phyloP scores from a whole-genome alignment of 2,329 filamentous ascomycete genomes.

The Penicillium sp. region DNA sequence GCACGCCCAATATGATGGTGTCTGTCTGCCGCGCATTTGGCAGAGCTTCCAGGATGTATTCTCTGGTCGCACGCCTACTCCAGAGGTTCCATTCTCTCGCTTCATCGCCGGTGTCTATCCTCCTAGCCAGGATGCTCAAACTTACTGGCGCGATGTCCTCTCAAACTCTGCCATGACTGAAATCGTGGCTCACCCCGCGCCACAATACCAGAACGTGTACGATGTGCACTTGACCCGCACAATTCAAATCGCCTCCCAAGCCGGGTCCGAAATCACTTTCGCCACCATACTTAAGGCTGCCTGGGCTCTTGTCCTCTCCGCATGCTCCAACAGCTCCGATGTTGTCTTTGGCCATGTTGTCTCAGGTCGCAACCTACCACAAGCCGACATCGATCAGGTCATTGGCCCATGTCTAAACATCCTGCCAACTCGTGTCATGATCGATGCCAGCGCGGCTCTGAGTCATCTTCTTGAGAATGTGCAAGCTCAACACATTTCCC shows the following conservation, averaged over 20 bases:
- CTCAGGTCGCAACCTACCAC: slow-evolving; percentile 50
- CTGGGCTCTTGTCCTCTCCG: slow-evolving; percentile 59
- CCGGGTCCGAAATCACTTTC: slow-evolving; percentile 16
- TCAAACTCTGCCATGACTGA: background rate
- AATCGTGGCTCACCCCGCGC: background rate
- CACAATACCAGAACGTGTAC: background rate
- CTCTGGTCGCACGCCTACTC: background rate
- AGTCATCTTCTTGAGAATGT: slow-evolving; percentile 53
- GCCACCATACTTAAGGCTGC: slow-evolving; percentile 56
- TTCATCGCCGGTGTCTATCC: background rate
- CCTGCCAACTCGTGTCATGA: slow-evolving; percentile 18
- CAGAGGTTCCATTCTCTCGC: background rate
- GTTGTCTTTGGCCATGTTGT: slow-evolving; percentile 60
- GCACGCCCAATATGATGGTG: slow-evolving; percentile 33
- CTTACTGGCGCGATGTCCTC: background rate
- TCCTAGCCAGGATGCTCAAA: no score
- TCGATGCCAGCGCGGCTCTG: slow-evolving; percentile 18
- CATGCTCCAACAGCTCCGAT: slow-evolving; percentile 51
- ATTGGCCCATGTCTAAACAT: slow-evolving; percentile 26
- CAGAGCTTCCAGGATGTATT: background rate
- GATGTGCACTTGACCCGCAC: background rate
- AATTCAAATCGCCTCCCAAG: background rate
- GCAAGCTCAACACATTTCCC: slow-evolving; percentile 52
- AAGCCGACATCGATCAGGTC: slow-evolving; percentile 31
- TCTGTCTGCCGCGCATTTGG: slow-evolving; percentile 3